Percentiles rank a stretch among this genome's conserved stretches.
Conservation (phyloP, 495 filamentous ascomycete species). For the Parachaetomium inaequale region DNA sequence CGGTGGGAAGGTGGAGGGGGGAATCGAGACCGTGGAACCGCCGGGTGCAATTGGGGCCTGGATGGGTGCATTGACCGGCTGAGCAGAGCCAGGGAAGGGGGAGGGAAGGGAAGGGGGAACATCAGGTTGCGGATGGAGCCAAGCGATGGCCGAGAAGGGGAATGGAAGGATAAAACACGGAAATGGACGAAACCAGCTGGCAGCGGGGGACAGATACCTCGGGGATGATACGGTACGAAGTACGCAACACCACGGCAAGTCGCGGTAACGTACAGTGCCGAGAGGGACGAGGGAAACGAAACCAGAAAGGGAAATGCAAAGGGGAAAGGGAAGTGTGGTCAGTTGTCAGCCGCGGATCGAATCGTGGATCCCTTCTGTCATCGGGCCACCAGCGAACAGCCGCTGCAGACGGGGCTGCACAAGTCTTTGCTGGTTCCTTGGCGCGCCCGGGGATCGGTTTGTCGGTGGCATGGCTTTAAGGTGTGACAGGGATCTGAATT, state of each 20-base stretch:
- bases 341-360: constrained; percentile 1
- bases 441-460: constrained; percentile 7
- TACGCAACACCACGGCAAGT: not conserved
- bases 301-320: not conserved
- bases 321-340: not conserved
- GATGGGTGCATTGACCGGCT: constrained; percentile 3
- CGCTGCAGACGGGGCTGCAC: constrained; percentile 4
- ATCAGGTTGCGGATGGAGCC: constrained; percentile 12
- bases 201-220: not conserved
- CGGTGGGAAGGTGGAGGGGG: constrained; percentile 3
- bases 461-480: constrained; percentile 11
- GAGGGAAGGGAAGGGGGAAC: not conserved
- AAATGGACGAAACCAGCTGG: not conserved
- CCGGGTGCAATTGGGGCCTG: constrained; percentile 9
- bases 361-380: constrained; percentile 12
- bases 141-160: constrained; percentile 15
- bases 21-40: constrained; percentile 14
- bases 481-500: constrained; percentile 19
- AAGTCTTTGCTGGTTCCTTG: constrained; percentile 2
- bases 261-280: constrained; percentile 11
- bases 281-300: not conserved
- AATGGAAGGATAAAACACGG: constrained; percentile 1
- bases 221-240: not conserved
- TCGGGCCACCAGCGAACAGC: constrained; percentile 8
- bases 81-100: not conserved